phyloP scores from a whole-genome alignment of 148 eudicot genomes.

The Pharnaceum exiguum region DNA sequence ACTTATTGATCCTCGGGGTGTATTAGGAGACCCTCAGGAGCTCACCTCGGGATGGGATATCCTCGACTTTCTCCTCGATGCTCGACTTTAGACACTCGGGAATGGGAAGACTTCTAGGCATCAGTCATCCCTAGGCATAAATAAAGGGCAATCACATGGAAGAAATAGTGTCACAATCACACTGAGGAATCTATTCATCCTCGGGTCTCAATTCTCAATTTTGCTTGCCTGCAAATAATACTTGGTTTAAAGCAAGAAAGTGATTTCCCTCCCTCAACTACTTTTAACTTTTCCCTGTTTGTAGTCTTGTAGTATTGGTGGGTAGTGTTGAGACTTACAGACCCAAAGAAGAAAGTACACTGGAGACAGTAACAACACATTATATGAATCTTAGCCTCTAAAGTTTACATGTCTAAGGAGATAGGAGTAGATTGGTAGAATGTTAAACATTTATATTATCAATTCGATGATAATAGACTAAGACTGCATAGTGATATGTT shows the following conservation, averaged over 20 bases:
- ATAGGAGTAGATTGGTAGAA: too few relatives aligned
- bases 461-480: too few relatives aligned
- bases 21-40: too few relatives aligned
- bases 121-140: conserved; percentile 4
- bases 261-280: not conserved
- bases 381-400: not conserved
- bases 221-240: conserved; percentile 17
- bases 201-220: conserved; percentile 3
- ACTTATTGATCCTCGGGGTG: too few relatives aligned
- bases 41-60: too few relatives aligned
- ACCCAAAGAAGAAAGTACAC: not conserved
- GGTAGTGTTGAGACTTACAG: not conserved
- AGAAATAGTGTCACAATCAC: conserved; percentile 17
- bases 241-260: conserved; percentile 3
- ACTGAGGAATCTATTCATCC: conserved; percentile 8
- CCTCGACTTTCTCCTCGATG: too few relatives aligned
- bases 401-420: too few relatives aligned
- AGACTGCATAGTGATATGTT: too few relatives aligned
- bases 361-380: not conserved
- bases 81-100: too few relatives aligned
- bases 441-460: too few relatives aligned
- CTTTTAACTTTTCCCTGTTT: not conserved
- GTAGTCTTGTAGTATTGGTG: not conserved
- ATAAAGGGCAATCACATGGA: conserved; percentile 23
- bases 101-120: too few relatives aligned